Evolutionary conservation across 345 rosid species (phyloP).

Genomic region (Brassica carinata): DNA sequence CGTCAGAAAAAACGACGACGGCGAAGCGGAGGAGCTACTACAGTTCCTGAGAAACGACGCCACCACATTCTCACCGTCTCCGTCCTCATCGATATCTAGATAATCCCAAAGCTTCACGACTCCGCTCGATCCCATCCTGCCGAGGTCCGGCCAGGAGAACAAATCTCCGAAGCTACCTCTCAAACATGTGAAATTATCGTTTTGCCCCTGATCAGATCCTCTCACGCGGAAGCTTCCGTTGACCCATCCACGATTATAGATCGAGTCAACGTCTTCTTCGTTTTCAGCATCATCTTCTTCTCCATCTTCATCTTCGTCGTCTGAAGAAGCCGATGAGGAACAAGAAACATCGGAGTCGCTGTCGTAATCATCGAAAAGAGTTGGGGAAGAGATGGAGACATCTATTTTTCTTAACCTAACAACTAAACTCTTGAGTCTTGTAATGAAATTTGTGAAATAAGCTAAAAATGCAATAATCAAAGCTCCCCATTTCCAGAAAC

Average conservation of each 20-base stretch:
- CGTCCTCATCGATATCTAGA: conserved; percentile 39
- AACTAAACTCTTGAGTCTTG: conserved; percentile 50
- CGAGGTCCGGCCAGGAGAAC: conserved; percentile 44
- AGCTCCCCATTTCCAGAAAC: conserved; percentile 86
- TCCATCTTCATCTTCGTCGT: conserved; percentile 31
- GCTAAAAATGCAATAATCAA: conserved; percentile 66
- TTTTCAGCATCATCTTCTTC: conserved; percentile 16
- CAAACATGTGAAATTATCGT: conserved; percentile 21
- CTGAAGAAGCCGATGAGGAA: conserved; percentile 39
- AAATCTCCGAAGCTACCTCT: conserved; percentile 54
- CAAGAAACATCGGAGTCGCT: conserved; percentile 48
- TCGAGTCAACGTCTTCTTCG: conserved; percentile 14
- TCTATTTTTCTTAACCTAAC: conserved; percentile 43
- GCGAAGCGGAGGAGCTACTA: neutral
- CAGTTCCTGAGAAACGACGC: conserved; percentile 38
- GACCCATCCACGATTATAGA: conserved; percentile 20
- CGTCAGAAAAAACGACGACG: conserved; percentile 50
- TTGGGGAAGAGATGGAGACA: conserved; percentile 28
- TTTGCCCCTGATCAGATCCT: conserved; percentile 45
- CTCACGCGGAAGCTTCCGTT: conserved; percentile 49
- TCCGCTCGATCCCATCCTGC: conserved; percentile 36
- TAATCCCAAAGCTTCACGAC: conserved; percentile 43
- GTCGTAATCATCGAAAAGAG: conserved; percentile 43
- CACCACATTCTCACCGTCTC: conserved; percentile 42
- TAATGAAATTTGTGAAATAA: conserved; percentile 56